Evolutionary conservation across 768 basidiomycete species (phyloP).

Genomic region (Coprinellus aureogranulatus): DNA sequence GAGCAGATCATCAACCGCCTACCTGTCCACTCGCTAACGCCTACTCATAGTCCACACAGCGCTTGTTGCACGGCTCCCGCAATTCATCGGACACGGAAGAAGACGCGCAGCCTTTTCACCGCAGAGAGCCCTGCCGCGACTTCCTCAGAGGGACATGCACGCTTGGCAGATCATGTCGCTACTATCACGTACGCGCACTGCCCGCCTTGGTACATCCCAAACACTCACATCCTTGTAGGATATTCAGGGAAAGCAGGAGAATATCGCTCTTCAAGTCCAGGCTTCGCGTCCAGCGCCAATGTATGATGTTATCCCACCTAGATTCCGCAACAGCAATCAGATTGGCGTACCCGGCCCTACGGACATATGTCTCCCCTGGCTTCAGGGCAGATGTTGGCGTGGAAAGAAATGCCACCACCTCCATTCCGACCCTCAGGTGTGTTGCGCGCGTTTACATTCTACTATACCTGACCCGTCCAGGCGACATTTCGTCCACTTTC

Average conservation of each 20-base stretch:
- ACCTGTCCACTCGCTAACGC: background rate
- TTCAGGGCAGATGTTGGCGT: slow-evolving; percentile 5
- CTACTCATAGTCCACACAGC: background rate
- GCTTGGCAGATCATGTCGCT: background rate
- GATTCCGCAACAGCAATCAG: too few relatives aligned
- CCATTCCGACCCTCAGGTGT: background rate
- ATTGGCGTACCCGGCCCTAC: too few relatives aligned
- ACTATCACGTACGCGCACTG: background rate
- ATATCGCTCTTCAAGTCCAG: background rate
- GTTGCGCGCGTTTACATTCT: background rate
- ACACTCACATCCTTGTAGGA: too few relatives aligned
- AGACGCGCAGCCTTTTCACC: background rate
- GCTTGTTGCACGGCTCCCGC: background rate
- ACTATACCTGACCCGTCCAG: too few relatives aligned
- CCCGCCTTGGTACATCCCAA: background rate
- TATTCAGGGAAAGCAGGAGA: background rate
- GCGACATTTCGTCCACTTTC: background rate
- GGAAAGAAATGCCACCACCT: background rate
- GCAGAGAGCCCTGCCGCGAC: background rate
- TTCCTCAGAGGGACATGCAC: background rate
- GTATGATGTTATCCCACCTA: too few relatives aligned
- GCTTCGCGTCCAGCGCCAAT: background rate
- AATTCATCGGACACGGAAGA: slow-evolving; percentile 8
- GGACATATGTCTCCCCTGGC: background rate
- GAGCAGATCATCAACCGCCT: background rate